Evolutionary conservation across 768 basidiomycete species (phyloP).

Genomic region (Amanita exitialis): DNA sequence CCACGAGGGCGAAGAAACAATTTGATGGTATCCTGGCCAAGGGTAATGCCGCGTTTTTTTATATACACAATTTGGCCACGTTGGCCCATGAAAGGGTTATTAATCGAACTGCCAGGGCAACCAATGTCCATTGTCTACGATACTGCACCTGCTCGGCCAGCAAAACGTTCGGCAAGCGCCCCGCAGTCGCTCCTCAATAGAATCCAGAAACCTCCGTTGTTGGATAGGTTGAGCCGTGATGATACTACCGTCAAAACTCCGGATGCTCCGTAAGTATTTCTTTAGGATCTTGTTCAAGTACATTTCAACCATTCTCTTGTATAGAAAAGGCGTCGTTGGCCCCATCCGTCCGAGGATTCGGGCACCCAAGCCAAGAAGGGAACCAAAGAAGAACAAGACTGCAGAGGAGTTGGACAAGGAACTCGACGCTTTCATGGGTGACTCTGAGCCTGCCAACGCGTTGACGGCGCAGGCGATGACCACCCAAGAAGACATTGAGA

Average conservation of each 20-base stretch:
- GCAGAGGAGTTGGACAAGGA: constrained; percentile 83
- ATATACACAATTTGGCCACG: neutral
- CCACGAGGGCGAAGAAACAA: constrained; percentile 73
- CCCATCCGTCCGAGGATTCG: constrained; percentile 35
- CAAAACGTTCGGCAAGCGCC: constrained; percentile 39
- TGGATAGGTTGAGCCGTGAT: constrained; percentile 50
- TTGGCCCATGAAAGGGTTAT: constrained; percentile 3
- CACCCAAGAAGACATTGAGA: constrained; percentile 37
- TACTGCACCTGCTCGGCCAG: constrained; percentile 33
- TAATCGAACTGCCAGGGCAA: constrained; percentile 42
- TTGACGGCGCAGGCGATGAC: constrained; percentile 6
- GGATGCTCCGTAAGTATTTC: constrained; percentile 25
- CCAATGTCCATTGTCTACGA: constrained; percentile 68
- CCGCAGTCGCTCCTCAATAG: constrained; percentile 59
- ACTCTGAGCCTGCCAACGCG: constrained; percentile 24
- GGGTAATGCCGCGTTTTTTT: constrained; percentile 36
- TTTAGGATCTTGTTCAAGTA: neutral
- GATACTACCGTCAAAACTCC: constrained; percentile 25
- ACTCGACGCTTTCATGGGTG: constrained; percentile 79
- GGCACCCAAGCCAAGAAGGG: constrained; percentile 20
- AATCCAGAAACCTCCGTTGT: constrained; percentile 65
- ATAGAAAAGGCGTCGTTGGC: constrained; percentile 29
- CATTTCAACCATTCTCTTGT: neutral
- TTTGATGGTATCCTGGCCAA: constrained; percentile 84
- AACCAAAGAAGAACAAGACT: constrained; percentile 51